phyloP scores from a whole-genome alignment of 371 early-diverging fungal species.

The Phascolomyces articulosus region DNA sequence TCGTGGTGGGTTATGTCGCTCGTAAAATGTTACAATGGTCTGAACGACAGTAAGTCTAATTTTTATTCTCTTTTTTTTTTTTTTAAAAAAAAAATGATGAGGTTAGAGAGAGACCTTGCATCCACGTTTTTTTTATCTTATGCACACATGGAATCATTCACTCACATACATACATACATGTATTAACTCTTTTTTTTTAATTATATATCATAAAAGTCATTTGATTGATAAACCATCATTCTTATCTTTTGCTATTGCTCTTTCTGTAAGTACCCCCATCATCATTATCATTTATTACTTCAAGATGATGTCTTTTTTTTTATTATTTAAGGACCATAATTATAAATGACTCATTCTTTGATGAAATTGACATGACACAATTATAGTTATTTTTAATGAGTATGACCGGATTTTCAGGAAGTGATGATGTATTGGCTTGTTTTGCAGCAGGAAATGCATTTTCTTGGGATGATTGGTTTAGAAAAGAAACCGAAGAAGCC shows the following conservation, averaged over 20 bases:
- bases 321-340: too few relatives aligned
- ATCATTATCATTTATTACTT: too few relatives aligned
- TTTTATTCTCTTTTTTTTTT: background rate
- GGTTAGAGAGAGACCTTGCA: too few relatives aligned
- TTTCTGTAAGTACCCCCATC: conserved; percentile 80
- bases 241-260: conserved; percentile 86
- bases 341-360: too few relatives aligned
- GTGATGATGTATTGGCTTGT: conserved; percentile 89
- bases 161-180: too few relatives aligned
- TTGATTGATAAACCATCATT: conserved; percentile 93
- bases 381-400: conserved; percentile 83
- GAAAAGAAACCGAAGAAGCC: conserved; percentile 81
- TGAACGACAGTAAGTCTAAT: conserved; percentile 52
- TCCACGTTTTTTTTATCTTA: too few relatives aligned
- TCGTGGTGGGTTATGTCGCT: conserved; percentile 74
- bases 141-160: too few relatives aligned
- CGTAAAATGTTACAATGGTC: conserved; percentile 76
- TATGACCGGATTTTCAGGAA: conserved; percentile 77
- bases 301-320: conserved; percentile 8
- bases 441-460: conserved; percentile 93
- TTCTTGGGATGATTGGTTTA: conserved; percentile 93
- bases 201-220: conserved; percentile 42
- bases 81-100: background rate
- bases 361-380: too few relatives aligned
- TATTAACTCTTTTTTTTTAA: background rate